Percentiles rank a stretch among this genome's conserved stretches.
phyloP scores from a whole-genome alignment of 2,329 filamentous ascomycete species.

The Fusarium sarcochroum region DNA sequence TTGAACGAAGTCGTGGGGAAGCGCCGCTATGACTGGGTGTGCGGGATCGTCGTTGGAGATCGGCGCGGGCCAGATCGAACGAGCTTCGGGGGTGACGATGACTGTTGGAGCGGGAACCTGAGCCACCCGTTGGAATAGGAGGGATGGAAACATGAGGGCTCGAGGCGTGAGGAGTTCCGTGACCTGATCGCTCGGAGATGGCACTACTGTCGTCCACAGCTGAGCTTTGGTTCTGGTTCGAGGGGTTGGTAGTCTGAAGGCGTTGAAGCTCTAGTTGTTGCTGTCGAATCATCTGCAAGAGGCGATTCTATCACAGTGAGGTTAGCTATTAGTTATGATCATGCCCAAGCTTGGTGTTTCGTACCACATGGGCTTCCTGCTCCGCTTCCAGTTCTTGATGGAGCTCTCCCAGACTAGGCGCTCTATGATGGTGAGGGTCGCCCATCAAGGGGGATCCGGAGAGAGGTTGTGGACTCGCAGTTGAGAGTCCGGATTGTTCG shows the following conservation, averaged over 20 bases:
- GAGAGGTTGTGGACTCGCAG: constrained; percentile 61
- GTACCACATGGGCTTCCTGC: constrained; percentile 82
- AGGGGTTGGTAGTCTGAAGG: constrained; percentile 64
- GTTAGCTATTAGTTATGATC: constrained; percentile 25
- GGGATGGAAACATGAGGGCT: constrained; percentile 52
- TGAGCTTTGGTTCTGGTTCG: constrained; percentile 50
- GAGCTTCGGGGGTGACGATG: constrained; percentile 68
- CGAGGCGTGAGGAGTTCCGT: constrained; percentile 54
- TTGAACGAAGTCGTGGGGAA: constrained; percentile 69
- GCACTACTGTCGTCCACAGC: constrained; percentile 63
- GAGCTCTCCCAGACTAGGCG: constrained; percentile 81
- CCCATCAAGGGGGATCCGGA: constrained; percentile 62
- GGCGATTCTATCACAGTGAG: constrained; percentile 70
- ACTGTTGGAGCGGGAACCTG: constrained; percentile 66
- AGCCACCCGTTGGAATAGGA: constrained; percentile 55
- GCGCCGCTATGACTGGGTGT: constrained; percentile 71
- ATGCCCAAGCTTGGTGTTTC: constrained; percentile 45
- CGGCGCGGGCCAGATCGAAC: constrained; percentile 70
- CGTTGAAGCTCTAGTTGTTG: constrained; percentile 80
- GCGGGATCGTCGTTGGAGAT: constrained; percentile 69
- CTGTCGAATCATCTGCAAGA: constrained; percentile 81
- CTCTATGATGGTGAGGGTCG: constrained; percentile 74
- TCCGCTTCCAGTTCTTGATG: constrained; percentile 85
- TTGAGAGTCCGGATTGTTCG: constrained; percentile 51
- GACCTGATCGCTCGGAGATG: constrained; percentile 61